Conservation (phyloP, 441 rosid species). For the Croton laevigatus region DNA sequence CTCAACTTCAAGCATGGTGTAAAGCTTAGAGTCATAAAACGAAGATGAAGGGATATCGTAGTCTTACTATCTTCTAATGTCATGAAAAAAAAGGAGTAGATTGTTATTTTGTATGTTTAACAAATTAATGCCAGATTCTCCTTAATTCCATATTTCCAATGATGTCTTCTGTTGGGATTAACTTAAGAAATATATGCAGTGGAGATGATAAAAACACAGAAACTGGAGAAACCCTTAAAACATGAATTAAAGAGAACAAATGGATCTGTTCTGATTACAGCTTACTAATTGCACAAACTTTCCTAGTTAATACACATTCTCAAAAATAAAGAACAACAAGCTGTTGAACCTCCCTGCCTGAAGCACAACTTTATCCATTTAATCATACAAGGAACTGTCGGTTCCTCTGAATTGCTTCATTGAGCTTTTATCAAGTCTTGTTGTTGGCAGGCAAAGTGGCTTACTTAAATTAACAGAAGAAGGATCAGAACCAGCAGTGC, state of each 20-base stretch:
- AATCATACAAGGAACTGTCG: slow-evolving; percentile 28
- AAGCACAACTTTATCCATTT: slow-evolving; percentile 18
- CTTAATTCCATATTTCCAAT: neutral
- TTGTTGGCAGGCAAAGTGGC: slow-evolving; percentile 50
- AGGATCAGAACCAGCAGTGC: slow-evolving; percentile 46
- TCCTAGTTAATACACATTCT: slow-evolving; percentile 20
- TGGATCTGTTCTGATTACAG: slow-evolving; percentile 21
- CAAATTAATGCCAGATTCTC: neutral
- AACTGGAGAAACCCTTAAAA: slow-evolving; percentile 5
- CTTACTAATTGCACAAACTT: slow-evolving; percentile 17
- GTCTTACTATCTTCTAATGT: too few species aligned
- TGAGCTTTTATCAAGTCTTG: slow-evolving; percentile 48
- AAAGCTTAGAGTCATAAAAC: slow-evolving; percentile 55
- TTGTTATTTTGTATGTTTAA: slow-evolving; percentile 2
- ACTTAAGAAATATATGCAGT: neutral
- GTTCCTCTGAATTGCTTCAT: slow-evolving; percentile 29
- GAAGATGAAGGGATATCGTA: slow-evolving; percentile 36
- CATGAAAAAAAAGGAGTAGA: slow-evolving; percentile 38
- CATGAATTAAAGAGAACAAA: slow-evolving; percentile 1
- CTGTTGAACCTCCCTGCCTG: slow-evolving; percentile 40
- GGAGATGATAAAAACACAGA: neutral
- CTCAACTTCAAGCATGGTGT: slow-evolving; percentile 85
- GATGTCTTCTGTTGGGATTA: neutral
- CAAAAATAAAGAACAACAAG: slow-evolving; percentile 50
- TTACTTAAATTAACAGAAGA: slow-evolving; percentile 43